A percentile compares a stretch with the other conserved stretches of the same genome.
Evolutionary conservation across 1,139 yeast species (phyloP).

Genomic region (Taiozyma onychis): DNA sequence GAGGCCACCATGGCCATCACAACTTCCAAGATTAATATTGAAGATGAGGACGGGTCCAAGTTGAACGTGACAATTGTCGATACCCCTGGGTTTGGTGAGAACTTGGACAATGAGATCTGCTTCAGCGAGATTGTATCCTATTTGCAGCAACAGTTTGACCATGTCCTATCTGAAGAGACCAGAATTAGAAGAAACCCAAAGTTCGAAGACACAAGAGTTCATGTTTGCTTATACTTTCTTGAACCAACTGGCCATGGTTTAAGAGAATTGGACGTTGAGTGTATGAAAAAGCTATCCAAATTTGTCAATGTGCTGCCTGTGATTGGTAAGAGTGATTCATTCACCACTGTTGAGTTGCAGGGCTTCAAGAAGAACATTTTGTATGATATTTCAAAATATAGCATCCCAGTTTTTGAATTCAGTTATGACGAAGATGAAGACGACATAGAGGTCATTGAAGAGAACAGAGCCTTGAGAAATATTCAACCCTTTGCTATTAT

Average conservation of each 20-base stretch:
- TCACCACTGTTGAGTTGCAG: slow-evolving; percentile 53
- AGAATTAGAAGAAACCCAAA: slow-evolving; percentile 75
- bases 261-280: slow-evolving; percentile 62
- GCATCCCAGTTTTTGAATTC: slow-evolving; percentile 70
- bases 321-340: slow-evolving; percentile 64
- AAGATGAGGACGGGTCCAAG: slow-evolving; percentile 54
- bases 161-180: slow-evolving; percentile 72
- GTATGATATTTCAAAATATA: slow-evolving; percentile 56
- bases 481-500: slow-evolving; percentile 71
- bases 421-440: slow-evolving; percentile 45
- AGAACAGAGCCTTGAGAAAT: slow-evolving; percentile 53
- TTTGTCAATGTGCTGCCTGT: slow-evolving; percentile 71
- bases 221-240: slow-evolving; percentile 63
- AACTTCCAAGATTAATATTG: slow-evolving; percentile 56
- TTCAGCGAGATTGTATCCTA: slow-evolving; percentile 69
- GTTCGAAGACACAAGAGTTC: slow-evolving; percentile 73
- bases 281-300: slow-evolving; percentile 63
- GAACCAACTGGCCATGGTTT: slow-evolving; percentile 78
- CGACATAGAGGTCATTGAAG: slow-evolving; percentile 61
- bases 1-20: slow-evolving; percentile 59
- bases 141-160: slow-evolving; percentile 80
- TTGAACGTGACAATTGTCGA: slow-evolving; percentile 59
- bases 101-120: slow-evolving; percentile 57
- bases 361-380: slow-evolving; percentile 46
- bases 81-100: slow-evolving; percentile 78